Conservation (phyloP, 768 basidiomycete genomes). For the Coprinopsis cinerea region DNA sequence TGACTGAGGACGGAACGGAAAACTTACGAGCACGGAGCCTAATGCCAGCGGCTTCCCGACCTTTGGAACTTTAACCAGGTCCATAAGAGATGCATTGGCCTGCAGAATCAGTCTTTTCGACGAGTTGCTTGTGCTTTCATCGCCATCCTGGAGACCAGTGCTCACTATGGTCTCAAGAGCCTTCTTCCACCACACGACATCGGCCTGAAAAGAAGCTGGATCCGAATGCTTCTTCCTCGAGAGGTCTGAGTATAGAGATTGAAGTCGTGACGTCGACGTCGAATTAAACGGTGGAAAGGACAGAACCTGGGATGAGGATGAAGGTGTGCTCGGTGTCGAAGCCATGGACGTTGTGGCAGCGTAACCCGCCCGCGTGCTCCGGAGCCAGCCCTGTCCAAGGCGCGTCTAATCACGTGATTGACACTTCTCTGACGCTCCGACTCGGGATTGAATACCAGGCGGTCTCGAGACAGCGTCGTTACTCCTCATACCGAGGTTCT, state of each 20-base stretch:
- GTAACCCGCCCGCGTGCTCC: neutral
- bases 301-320: conserved; percentile 6
- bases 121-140: conserved; percentile 6
- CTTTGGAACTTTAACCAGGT: conserved; percentile 56
- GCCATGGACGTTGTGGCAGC: conserved; percentile 9
- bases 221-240: conserved; percentile 80
- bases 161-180: conserved; percentile 58
- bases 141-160: conserved; percentile 44
- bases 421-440: neutral
- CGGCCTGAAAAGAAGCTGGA: conserved; percentile 73
- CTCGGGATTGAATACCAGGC: too few relatives aligned
- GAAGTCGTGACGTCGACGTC: conserved; percentile 51
- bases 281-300: conserved; percentile 32
- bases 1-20: neutral
- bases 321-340: conserved; percentile 7
- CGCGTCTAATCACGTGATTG: conserved; percentile 2
- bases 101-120: conserved; percentile 54
- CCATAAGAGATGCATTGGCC: conserved; percentile 48
- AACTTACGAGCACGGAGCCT: conserved; percentile 68
- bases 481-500: too few relatives aligned
- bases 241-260: conserved; percentile 85
- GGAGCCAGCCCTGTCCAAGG: neutral
- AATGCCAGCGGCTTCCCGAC: conserved; percentile 73
- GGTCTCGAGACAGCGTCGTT: too few relatives aligned
- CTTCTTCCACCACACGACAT: conserved; percentile 83